Conservation (phyloP, 352 stramenopile genomes). For the Globisporangium radiosum region DNA sequence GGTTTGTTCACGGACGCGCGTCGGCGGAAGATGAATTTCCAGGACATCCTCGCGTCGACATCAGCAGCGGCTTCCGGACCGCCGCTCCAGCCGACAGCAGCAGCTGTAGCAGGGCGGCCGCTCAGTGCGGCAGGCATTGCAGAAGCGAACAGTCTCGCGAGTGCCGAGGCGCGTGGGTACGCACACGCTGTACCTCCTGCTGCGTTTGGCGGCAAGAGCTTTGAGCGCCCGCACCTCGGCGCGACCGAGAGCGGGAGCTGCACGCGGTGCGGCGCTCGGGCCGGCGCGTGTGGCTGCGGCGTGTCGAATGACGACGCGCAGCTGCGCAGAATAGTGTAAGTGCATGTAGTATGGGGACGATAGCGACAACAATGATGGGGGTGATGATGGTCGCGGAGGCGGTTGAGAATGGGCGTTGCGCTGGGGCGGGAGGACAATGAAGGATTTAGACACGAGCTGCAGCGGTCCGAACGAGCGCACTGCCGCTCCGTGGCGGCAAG, state of each 20-base stretch:
- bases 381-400: no score
- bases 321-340: conserved; percentile 44
- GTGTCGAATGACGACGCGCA: conserved; percentile 13
- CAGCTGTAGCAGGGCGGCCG: conserved; percentile 11
- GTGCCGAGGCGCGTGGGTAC: not conserved
- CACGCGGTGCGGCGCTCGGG: conserved; percentile 13
- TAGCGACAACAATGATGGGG: not conserved
- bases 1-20: conserved; percentile 70
- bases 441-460: no score
- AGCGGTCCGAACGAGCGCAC: no score
- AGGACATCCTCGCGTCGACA: conserved; percentile 76
- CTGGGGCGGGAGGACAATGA: no score
- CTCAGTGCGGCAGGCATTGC: conserved; percentile 7
- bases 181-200: conserved; percentile 21
- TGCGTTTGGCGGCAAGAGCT: conserved; percentile 31
- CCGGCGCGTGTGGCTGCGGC: conserved; percentile 15
- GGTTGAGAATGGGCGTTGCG: no score
- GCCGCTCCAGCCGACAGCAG: not conserved
- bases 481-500: no score
- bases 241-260: conserved; percentile 3
- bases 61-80: conserved; percentile 2
- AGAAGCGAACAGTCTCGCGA: conserved; percentile 12
- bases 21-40: conserved; percentile 84
- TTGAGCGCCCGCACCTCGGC: conserved; percentile 17
- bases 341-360: not conserved